Conservation (phyloP, 352 stramenopile genomes). For the Phytophthora macrochlamydospora region DNA sequence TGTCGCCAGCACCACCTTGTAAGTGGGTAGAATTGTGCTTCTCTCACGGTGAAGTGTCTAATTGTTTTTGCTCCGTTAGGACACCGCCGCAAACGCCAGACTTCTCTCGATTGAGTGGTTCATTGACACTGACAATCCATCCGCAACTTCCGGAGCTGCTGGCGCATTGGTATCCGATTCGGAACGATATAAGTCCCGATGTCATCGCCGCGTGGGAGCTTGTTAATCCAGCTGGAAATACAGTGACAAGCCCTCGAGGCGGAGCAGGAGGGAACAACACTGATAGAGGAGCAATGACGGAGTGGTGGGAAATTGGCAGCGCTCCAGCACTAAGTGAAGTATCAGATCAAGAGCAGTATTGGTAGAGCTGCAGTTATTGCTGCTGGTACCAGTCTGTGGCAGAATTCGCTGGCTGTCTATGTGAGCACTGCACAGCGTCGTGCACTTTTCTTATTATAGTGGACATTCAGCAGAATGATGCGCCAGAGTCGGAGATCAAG, state of each 20-base stretch:
- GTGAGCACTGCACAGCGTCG: slow-evolving; percentile 21
- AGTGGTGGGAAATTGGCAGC: slow-evolving; percentile 31
- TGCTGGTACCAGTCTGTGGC: slow-evolving; percentile 25
- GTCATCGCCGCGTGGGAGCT: slow-evolving; percentile 32
- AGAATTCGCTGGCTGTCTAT: slow-evolving; percentile 38
- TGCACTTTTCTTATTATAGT: slow-evolving; percentile 21
- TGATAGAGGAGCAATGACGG: slow-evolving; percentile 21
- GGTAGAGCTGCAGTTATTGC: slow-evolving; percentile 9
- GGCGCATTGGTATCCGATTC: slow-evolving; percentile 43
- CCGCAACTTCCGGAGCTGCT: slow-evolving; percentile 45
- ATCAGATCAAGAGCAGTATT: not conserved
- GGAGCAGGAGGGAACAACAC: slow-evolving; percentile 30
- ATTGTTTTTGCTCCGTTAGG: slow-evolving; percentile 8
- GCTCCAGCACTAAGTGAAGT: slow-evolving; percentile 11
- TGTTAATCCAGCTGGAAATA: slow-evolving; percentile 16
- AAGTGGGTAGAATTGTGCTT: slow-evolving; percentile 6
- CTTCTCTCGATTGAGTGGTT: slow-evolving; percentile 55
- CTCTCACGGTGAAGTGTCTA: not conserved
- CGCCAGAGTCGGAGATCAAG: slow-evolving; percentile 9
- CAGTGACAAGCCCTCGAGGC: slow-evolving; percentile 30
- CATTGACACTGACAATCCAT: slow-evolving; percentile 52
- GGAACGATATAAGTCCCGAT: slow-evolving; percentile 24
- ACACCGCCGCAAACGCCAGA: slow-evolving; percentile 46
- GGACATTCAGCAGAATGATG: slow-evolving; percentile 19
- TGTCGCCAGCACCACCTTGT: slow-evolving; percentile 33